Conservation (phyloP, 805 yeast genomes). For the Candida qinlingensis region DNA sequence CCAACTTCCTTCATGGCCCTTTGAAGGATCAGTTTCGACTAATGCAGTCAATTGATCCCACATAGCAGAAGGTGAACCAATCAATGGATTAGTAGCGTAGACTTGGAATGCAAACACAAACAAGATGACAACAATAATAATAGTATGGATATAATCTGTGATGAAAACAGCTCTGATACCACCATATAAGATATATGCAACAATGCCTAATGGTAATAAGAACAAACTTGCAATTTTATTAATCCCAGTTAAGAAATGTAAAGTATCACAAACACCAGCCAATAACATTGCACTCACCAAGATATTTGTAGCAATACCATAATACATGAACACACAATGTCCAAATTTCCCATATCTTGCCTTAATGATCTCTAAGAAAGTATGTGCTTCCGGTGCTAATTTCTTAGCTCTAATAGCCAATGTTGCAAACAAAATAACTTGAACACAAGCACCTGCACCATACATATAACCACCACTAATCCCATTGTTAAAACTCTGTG, state of each 20-base stretch:
- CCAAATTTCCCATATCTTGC: conserved; percentile 76
- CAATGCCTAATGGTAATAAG: conserved; percentile 75
- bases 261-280: conserved; percentile 86
- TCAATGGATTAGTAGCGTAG: conserved; percentile 58
- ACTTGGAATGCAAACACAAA: conserved; percentile 77
- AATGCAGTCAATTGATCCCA: conserved; percentile 67
- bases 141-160: conserved; percentile 78
- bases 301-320: conserved; percentile 83
- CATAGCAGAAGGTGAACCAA: conserved; percentile 81
- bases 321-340: conserved; percentile 66
- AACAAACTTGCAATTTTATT: conserved; percentile 76
- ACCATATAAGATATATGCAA: conserved; percentile 70
- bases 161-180: conserved; percentile 80
- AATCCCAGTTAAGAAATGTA: conserved; percentile 77
- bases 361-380: conserved; percentile 79
- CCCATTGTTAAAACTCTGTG: conserved; percentile 77
- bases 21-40: conserved; percentile 57
- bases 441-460: conserved; percentile 90
- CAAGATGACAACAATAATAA: conserved; percentile 71
- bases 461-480: conserved; percentile 64
- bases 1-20: conserved; percentile 78
- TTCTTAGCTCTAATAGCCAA: conserved; percentile 85
- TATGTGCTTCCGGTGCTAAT: conserved; percentile 88
- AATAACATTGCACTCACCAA: conserved; percentile 89
- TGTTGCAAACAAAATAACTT: conserved; percentile 79